Evolutionary conservation across 2,329 filamentous ascomycete species (phyloP), one percentile per base, ranked within the genome.

Genomic region (Aspergillus sp.): DNA sequence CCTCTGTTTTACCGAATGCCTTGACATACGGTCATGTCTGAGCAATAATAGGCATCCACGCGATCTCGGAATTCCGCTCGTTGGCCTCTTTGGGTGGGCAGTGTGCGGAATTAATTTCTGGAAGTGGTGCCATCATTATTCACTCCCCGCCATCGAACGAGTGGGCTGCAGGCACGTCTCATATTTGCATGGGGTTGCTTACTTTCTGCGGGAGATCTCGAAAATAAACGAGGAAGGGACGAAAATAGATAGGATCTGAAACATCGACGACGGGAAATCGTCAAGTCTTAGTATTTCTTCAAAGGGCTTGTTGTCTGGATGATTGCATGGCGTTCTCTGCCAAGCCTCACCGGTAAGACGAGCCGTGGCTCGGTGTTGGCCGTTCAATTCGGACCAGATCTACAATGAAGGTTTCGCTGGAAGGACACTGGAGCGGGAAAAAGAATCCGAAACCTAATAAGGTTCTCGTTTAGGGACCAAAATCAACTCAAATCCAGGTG

Each of bases 91-190:
- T 30, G 26, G 26, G 11, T 4, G 26, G 26, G 26, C 3, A 30
- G 26, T 30, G 26, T 9, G 26, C 26, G 41, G 18, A 42, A 51
- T 55, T 56, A 36, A 30, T 15, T 36, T 49, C 44, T 53, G 11
- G 36, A 49, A 44, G 51, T 60, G 52, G 56, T 44, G 55, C 50
- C 56, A 55, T 59, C 20, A 20, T 17, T 39, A 8, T 30, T 30
- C 26, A 30, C 26, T 30, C 4, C 26, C 26, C 34, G 12, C 12
- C 12, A 36, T n/a, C 34, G 34, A 36, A 36, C 34, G 34, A 36
- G 34, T 36, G 49, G 24, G 24, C 6, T 5, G 51, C 55, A 51
- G 56, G 47, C 54, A 55, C 51, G 45, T 59, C 51, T 48, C 54
- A 55, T 42, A 26, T 49, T 51, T 48, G 50, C 41, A 54, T 52